A percentile compares a stretch with the other conserved stretches of the same genome.
Conservation (phyloP, 108 stramenopile species). For the Skeletonema grethae region DNA sequence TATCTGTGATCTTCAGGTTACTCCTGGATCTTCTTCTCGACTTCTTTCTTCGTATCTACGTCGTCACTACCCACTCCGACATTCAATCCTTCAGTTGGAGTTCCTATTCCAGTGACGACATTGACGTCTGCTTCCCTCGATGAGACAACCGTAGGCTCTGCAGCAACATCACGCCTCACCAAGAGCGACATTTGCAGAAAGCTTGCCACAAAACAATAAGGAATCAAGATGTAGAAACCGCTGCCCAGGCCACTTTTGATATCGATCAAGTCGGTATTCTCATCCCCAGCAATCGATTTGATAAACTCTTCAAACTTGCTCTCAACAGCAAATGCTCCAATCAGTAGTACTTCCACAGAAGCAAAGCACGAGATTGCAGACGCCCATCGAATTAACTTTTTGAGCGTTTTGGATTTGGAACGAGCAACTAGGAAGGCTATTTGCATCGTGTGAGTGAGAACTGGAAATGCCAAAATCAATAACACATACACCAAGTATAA, state of each 20-base stretch:
- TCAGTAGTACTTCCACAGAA: slow-evolving; percentile 43
- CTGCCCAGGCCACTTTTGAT: slow-evolving; percentile 38
- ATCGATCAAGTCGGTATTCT: slow-evolving; percentile 33
- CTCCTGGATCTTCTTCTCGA: no score
- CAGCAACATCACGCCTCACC: slow-evolving; percentile 4
- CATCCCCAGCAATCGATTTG: slow-evolving; percentile 43
- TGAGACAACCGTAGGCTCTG: not conserved
- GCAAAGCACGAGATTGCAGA: slow-evolving; percentile 48
- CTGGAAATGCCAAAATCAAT: slow-evolving; percentile 36
- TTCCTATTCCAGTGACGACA: not conserved
- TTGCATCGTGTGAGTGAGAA: slow-evolving; percentile 47
- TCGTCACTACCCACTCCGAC: not conserved
- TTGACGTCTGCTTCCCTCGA: not conserved
- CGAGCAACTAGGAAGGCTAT: slow-evolving; percentile 22
- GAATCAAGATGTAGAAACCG: slow-evolving; percentile 57
- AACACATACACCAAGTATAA: slow-evolving; percentile 40
- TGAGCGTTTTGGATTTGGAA: slow-evolving; percentile 14
- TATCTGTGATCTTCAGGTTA: no score
- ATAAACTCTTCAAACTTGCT: slow-evolving; percentile 44
- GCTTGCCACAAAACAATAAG: slow-evolving; percentile 40
- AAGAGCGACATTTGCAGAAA: slow-evolving; percentile 38
- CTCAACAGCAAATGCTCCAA: slow-evolving; percentile 47
- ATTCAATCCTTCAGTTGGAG: not conserved
- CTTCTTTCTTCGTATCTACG: not conserved
- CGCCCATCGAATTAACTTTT: slow-evolving; percentile 16